Evolutionary conservation across 176 grass and related monocot genomes (phyloP), one percentile per base, ranked within the genome.

Genomic region (Musa troglodytarum): DNA sequence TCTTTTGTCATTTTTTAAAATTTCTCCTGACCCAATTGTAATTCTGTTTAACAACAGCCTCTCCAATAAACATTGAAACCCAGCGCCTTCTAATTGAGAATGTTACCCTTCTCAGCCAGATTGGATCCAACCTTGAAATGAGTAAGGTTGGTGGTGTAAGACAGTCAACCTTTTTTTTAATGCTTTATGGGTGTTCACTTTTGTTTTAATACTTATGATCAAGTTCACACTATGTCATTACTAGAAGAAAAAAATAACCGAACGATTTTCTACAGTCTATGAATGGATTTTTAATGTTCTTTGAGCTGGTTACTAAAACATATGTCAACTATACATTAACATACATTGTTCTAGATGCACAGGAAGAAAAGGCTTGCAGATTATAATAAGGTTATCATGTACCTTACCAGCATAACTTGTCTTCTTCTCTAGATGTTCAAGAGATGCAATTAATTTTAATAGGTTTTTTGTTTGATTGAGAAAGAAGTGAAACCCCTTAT

Each of bases 11-110:
- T 51, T 62, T 59, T 11, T 15, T 0, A 11, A 11, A 28, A 51
- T 63, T 22, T 63, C 34, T 51, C 19, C 13, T 73, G 19, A 53
- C 50, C 16, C 17, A 63, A 50, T 22, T 9, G 8, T 63, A 52
- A 65, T 52, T 28, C 29, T 53, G 17, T 63, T 70, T 73, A 76
- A 66, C 67, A 82, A 63, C 85, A 95, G 88, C 75, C 69, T 76
- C 83, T 81, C 63, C 81, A 28, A 9, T 99, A 56, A 91, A 92
- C 51, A 84, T 65, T 78, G 81, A 83, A 75, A 94, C 86, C 29
- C 91, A 86, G 72, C 80, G 63, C 73, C 96, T 92, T 74, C 80
- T 99, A 28, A 78, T 85, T 26, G 91, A 99, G 89, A 99, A 89
- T 66, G 77, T 88, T 73, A 80, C 73, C n/a, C 83, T 99, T 73